Percentiles rank a stretch among this genome's conserved stretches.
These are phyloP conservation scores for Curvularia spicifera DNA, from an alignment of 2,329 filamentous ascomycete species.

Conservation along the genomic window DNA sequence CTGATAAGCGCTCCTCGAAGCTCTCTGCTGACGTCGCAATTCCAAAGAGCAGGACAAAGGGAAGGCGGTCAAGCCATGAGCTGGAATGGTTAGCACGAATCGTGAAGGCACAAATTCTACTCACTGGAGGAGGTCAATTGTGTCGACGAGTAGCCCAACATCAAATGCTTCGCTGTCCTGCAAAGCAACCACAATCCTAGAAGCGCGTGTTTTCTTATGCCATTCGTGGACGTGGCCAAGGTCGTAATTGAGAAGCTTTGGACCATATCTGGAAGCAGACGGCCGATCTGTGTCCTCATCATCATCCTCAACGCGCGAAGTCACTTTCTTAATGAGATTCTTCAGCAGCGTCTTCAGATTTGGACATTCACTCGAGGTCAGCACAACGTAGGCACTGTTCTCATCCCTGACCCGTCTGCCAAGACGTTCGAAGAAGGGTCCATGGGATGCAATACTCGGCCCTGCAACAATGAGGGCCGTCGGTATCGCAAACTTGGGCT, in stretches of 20 bases:
- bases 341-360: constrained; percentile 77
- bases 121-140: constrained; percentile 72
- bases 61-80: constrained; percentile 76
- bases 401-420: constrained; percentile 52
- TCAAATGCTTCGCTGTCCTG: constrained; percentile 87
- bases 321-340: constrained; percentile 73
- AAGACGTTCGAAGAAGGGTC: constrained; percentile 74
- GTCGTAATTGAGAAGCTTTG: constrained; percentile 77
- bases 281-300: constrained; percentile 46
- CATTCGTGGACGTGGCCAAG: constrained; percentile 72
- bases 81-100: constrained; percentile 45
- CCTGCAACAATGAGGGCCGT: constrained; percentile 78
- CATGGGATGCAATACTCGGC: constrained; percentile 77
- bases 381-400: constrained; percentile 65
- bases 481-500: constrained; percentile 61
- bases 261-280: constrained; percentile 56
- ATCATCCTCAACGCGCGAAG: constrained; percentile 63
- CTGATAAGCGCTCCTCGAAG: constrained; percentile 75
- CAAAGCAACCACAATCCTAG: constrained; percentile 73
- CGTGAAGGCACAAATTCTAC: constrained; percentile 27
- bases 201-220: constrained; percentile 59
- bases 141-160: constrained; percentile 70
- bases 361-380: constrained; percentile 73
- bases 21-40: constrained; percentile 82
- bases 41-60: constrained; percentile 78